Base-by-base conservation (phyloP, 495 filamentous ascomycete genomes). In the Penicillium atrosanguineum region DNA sequence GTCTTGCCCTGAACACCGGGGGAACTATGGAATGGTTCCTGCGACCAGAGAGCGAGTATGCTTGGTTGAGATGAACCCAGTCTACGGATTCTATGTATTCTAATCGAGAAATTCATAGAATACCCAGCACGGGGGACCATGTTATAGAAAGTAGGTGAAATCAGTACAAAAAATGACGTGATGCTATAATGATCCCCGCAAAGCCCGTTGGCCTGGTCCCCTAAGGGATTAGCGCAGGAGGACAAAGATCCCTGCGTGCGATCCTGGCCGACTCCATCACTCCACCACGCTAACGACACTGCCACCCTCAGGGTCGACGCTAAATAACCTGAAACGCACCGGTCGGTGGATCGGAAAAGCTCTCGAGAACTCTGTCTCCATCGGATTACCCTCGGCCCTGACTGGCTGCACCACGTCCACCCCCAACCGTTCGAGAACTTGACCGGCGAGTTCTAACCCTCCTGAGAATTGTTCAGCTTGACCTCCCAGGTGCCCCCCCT, bases 261-360 rank as follows among this genome's bases (percentile, higher is more conserved):
- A 73, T 71, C 70, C 70, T 70, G 55, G 58, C 21, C 21, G 37
- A n/a, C n/a, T n/a, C n/a, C n/a, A n/a, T n/a, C 29, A 48, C 58
- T 56, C 67, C 69, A 64, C 59, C 29, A 29, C 62, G 47, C 63
- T 56, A 67, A 46, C 49, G 52, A 64, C 64, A 69, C 67, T 71
- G 64, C 67, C 68, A 64, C 67, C 60, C 43, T 65, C 70, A 68
- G 67, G 68, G 58, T 71, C 62, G 53, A 61, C 62, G 56, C 69
- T 69, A 72, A 60, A 51, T 48, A 42, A 60, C 47, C 50, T 74
- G 71, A 74, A 74, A 74, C 71, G 61, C 59, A 34, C 49, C 49
- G 50, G 47, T 20, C 23, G 29, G 39, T 38, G 44, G 52, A 44
- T 47, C 61, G 46, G 48, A 43, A 37, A 37, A 38, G 52, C 54